Conservation (phyloP, 2,329 filamentous ascomycete genomes). For the Mycosphaerella sp. region DNA sequence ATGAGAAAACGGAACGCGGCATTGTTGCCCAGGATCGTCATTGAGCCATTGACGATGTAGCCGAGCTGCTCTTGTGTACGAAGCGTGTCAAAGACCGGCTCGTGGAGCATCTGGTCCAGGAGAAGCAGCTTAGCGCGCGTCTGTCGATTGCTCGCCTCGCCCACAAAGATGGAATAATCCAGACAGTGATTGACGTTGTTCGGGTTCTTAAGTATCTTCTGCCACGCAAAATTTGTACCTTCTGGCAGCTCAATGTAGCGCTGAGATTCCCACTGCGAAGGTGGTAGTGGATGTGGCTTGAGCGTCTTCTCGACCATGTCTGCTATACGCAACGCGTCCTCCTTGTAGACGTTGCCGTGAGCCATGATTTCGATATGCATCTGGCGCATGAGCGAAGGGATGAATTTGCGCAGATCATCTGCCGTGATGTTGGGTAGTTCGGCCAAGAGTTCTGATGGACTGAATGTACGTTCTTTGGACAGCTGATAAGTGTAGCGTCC, state of each 20-base stretch:
- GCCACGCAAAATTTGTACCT: conserved; percentile 77
- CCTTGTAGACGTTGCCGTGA: conserved; percentile 90
- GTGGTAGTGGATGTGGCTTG: conserved; percentile 65
- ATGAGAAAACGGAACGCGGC: conserved; percentile 79
- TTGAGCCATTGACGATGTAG: conserved; percentile 87
- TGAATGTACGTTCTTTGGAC: conserved; percentile 66
- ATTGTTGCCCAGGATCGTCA: conserved; percentile 66
- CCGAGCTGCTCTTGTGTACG: conserved; percentile 96
- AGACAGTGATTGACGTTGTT: conserved; percentile 65
- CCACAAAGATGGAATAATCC: conserved; percentile 43
- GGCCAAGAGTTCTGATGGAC: conserved; percentile 70
- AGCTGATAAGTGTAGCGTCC: conserved; percentile 77
- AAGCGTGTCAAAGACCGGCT: conserved; percentile 89
- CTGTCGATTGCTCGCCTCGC: conserved; percentile 51
- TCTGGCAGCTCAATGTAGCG: conserved; percentile 71
- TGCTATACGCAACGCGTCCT: conserved; percentile 80
- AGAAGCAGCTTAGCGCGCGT: conserved; percentile 72
- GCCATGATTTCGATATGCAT: conserved; percentile 81
- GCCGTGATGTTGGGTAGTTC: conserved; percentile 70
- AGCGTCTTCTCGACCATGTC: conserved; percentile 73
- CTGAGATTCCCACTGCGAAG: conserved; percentile 70
- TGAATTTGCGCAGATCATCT: conserved; percentile 69
- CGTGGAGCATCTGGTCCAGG: conserved; percentile 82
- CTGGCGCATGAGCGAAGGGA: conserved; percentile 72
- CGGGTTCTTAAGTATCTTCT: conserved; percentile 72